A percentile compares a stretch with the other conserved stretches of the same genome.
phyloP scores from a whole-genome alignment of 441 rosid species.

The Breynia disticha region DNA sequence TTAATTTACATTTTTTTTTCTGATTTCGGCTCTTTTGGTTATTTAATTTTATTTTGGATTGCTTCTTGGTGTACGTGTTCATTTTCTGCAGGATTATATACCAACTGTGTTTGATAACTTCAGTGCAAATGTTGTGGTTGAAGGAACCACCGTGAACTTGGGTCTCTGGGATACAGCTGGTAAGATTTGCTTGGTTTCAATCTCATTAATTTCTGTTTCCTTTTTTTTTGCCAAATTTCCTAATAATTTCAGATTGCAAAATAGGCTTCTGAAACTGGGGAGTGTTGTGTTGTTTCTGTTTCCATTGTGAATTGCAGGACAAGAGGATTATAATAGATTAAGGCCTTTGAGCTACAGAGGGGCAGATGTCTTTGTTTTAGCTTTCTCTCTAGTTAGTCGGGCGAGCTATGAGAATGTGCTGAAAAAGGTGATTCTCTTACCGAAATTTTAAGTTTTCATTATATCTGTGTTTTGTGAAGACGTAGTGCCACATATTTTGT shows the following conservation, averaged over 20 bases:
- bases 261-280: conserved; percentile 1
- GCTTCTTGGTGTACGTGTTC: conserved; percentile 7
- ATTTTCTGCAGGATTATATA: conserved; percentile 67
- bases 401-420: conserved; percentile 91
- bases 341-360: conserved; percentile 99
- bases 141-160: conserved; percentile 82
- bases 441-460: not conserved
- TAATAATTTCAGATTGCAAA: not conserved
- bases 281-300: conserved; percentile 10
- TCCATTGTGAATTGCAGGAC: conserved; percentile 58
- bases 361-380: conserved; percentile 88
- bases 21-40: not conserved
- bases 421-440: conserved; percentile 54
- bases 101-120: conserved; percentile 98
- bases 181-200: conserved; percentile 22
- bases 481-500: not conserved
- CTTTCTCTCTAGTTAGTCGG: conserved; percentile 91
- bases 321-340: conserved; percentile 89
- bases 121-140: conserved; percentile 92
- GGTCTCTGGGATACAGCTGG: conserved; percentile 99
- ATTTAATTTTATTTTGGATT: conserved; percentile 3
- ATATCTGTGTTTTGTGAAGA: not conserved
- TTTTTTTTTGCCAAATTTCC: not conserved
- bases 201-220: not conserved
- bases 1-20: not conserved